phyloP scores from a whole-genome alignment of 306 rosid genomes.

The Cercis canadensis region DNA sequence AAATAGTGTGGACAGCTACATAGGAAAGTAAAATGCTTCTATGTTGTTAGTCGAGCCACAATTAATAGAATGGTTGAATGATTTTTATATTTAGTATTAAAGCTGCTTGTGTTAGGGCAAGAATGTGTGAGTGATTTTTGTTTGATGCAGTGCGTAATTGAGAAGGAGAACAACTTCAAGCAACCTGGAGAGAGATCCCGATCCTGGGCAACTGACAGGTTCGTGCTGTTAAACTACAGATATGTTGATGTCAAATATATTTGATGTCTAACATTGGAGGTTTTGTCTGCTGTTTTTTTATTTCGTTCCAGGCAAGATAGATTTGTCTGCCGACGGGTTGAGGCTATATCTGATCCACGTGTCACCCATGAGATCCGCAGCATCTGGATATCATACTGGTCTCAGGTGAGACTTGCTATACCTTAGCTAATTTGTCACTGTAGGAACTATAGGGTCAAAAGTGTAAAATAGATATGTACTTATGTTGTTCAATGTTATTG shows the following conservation, averaged over 20 bases:
- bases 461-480: conserved; percentile 6
- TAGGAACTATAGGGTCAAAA: conserved; percentile 2
- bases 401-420: no score
- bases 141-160: conserved; percentile 49
- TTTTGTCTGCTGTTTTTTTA: conserved; percentile 11
- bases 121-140: conserved; percentile 17
- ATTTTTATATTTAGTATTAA: background rate
- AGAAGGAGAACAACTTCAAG: conserved; percentile 71
- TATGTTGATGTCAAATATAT: conserved; percentile 11
- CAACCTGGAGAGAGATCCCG: conserved; percentile 74
- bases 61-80: no score
- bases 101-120: conserved; percentile 3
- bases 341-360: no score
- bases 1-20: no score
- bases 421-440: background rate
- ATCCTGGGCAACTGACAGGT: conserved; percentile 69
- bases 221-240: conserved; percentile 25
- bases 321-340: no score
- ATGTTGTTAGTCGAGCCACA: no score
- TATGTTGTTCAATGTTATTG: conserved; percentile 34
- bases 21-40: no score
- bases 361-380: no score
- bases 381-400: no score
- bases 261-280: conserved; percentile 23
- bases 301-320: conserved; percentile 8